Evolutionary conservation across 768 basidiomycete species (phyloP), one percentile per base, ranked within the genome.

Genomic region (Macrolepiota fuliginosa): DNA sequence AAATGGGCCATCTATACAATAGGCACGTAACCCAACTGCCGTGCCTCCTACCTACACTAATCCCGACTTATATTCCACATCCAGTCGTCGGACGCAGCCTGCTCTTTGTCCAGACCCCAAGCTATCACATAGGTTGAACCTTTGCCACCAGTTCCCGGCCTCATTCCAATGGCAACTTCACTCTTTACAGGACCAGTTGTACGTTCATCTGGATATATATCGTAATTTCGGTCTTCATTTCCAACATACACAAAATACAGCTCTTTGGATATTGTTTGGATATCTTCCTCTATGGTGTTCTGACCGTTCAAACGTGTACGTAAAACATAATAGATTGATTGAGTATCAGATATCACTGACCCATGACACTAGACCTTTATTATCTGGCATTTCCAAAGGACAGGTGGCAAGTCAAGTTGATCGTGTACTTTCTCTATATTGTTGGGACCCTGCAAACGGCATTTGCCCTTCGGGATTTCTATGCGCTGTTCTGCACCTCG

Each of bases 361-460:
- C 5, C 50, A 9, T 24, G 3, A 4, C 29, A 3, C n/a, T n/a
- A 60, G 58, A 60, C 32, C 51, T 60, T 6, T 60, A 60, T 32
- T 60, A 52, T 22, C 49, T 60, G 4, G 58, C 50, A 19, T 60
- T 60, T 25, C 58, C 58, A 13, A 39, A 59, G 25, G 58, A 60
- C 27, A 52, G 25, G n/a, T 22, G 51, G 19, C 9, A 42, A n/a
- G 50, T 47, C 5, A 60, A 53, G 32, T 22, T 0, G 2, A 42
- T 60, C 9, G 58, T 53, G 10, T 42, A 45, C n/a, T 53, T 60
- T 32, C 25, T 60, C 12, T 60, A 60, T 19, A 19, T 42, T 22
- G 27, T 52, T 6, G 58, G 39, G 12, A 60, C 51, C 11, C 7
- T 60, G 1, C 58, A 60, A 60, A 52, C 58, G 3, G 39, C 27